A percentile compares a stretch with the other conserved stretches of the same genome.
Conservation (phyloP, 2,329 filamentous ascomycete species). For the Colletotrichum liaoningense region DNA sequence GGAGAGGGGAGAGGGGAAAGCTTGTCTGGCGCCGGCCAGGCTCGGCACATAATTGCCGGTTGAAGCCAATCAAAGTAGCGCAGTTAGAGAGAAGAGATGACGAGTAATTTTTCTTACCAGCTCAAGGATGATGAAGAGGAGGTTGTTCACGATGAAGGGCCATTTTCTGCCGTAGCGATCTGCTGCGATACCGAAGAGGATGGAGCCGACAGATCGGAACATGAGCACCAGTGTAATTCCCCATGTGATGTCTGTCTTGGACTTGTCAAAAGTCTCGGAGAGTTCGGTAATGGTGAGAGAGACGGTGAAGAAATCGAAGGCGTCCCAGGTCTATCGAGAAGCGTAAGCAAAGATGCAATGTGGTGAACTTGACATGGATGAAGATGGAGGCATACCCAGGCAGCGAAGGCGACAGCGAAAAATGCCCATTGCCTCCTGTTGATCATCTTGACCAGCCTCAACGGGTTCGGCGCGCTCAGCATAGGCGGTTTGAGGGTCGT, state of each 20-base stretch:
- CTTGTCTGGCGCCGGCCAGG: slow-evolving; percentile 20
- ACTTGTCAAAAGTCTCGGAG: slow-evolving; percentile 61
- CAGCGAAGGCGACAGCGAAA: slow-evolving; percentile 64
- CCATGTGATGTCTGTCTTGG: slow-evolving; percentile 71
- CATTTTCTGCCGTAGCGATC: slow-evolving; percentile 72
- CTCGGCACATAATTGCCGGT: slow-evolving; percentile 24
- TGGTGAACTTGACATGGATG: too few relatives aligned
- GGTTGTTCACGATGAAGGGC: slow-evolving; percentile 81
- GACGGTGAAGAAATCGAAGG: slow-evolving; percentile 76
- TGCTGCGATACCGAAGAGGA: slow-evolving; percentile 64
- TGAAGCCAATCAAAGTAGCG: not conserved
- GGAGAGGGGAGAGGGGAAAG: slow-evolving; percentile 22
- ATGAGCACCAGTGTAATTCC: slow-evolving; percentile 73
- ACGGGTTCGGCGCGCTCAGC: slow-evolving; percentile 64
- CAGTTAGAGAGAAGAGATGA: slow-evolving; percentile 1
- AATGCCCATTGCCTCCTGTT: slow-evolving; percentile 65
- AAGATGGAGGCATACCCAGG: slow-evolving; percentile 58
- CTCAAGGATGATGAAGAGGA: slow-evolving; percentile 78
- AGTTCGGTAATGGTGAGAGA: slow-evolving; percentile 68
- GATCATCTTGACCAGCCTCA: slow-evolving; percentile 60
- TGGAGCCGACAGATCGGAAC: slow-evolving; percentile 67
- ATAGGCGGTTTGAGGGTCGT: slow-evolving; percentile 68
- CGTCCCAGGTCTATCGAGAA: slow-evolving; percentile 64
- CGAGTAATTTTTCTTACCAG: slow-evolving; percentile 59
- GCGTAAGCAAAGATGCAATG: not conserved